Percentiles rank a stretch among this genome's conserved stretches.
These are phyloP conservation scores for Crithidia mellificae DNA, from an alignment of 208 protist genomes.

Conservation along the genomic window DNA sequence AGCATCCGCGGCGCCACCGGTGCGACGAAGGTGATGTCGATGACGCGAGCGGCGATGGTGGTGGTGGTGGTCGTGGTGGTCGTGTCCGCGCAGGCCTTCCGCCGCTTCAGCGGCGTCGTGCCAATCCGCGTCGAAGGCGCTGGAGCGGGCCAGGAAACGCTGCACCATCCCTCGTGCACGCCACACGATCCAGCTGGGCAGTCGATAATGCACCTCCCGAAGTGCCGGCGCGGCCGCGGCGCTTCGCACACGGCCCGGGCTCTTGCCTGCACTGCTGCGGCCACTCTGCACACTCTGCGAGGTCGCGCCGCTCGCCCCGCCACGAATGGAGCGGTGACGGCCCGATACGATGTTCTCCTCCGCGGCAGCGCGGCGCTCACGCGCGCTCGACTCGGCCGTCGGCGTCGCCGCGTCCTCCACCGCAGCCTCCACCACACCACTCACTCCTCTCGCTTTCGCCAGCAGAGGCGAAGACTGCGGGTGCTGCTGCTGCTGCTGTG, in stretches of 20 bases:
- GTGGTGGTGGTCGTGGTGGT: not conserved
- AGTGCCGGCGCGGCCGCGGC: not conserved
- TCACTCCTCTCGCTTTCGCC: not conserved
- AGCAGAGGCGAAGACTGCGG: too few species aligned
- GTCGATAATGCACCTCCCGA: conserved; percentile 5
- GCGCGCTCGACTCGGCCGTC: not conserved
- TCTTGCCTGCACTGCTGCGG: too few species aligned
- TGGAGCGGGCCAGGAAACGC: conserved; percentile 10
- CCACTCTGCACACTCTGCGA: not conserved
- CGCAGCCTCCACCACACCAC: not conserved
- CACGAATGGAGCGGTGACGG: not conserved
- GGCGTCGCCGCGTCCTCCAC: not conserved
- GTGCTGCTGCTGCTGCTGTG: not conserved
- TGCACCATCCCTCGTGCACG: conserved; percentile 37
- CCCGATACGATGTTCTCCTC: not conserved
- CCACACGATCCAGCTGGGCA: conserved; percentile 39
- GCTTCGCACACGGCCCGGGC: not conserved
- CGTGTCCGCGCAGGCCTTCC: too few species aligned
- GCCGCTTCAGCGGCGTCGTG: too few species aligned
- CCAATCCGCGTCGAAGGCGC: not conserved
- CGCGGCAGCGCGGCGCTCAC: not conserved
- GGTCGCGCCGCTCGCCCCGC: not conserved
- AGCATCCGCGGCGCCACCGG: not conserved
- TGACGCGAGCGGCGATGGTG: not conserved
- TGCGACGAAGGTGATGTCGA: too few species aligned